A percentile compares a stretch with the other conserved stretches of the same genome.
These are phyloP conservation scores for Xenoacremonium recifei DNA, from an alignment of 2,329 filamentous ascomycete genomes.

Conservation along the genomic window DNA sequence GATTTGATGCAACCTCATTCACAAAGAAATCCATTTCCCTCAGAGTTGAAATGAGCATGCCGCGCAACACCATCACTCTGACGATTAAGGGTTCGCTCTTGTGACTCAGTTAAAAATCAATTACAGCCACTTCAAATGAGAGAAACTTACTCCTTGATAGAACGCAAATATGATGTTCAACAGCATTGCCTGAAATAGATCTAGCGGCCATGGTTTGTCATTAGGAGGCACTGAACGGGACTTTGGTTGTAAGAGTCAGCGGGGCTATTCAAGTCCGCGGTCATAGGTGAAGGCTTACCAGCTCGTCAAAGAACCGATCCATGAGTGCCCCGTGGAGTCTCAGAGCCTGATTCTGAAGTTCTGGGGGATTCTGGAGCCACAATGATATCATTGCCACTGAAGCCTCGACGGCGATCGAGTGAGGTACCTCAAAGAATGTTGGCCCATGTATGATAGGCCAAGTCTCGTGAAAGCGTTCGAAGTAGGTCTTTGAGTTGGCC, in stretches of 20 bases:
- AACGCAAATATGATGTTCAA: constrained; percentile 40
- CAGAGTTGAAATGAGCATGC: constrained; percentile 32
- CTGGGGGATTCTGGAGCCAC: constrained; percentile 32
- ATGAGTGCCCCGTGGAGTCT: constrained; percentile 33
- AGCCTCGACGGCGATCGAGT: constrained; percentile 24
- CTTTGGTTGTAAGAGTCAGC: constrained; percentile 21
- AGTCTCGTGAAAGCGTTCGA: constrained; percentile 38
- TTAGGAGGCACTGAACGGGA: constrained; percentile 10
- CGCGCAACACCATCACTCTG: constrained; percentile 32
- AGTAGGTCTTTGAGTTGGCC: constrained; percentile 29
- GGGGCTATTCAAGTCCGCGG: too few species aligned
- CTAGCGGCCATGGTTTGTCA: constrained; percentile 26
- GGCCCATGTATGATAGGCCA: constrained; percentile 42
- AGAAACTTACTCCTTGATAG: constrained; percentile 30
- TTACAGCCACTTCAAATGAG: neutral
- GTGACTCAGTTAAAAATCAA: too few species aligned
- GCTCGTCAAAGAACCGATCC: constrained; percentile 24
- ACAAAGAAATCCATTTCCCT: constrained; percentile 37
- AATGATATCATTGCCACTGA: constrained; percentile 39
- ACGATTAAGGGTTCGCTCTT: constrained; percentile 32
- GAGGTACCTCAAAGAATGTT: constrained; percentile 28
- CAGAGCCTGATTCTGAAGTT: constrained; percentile 24
- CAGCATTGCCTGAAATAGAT: constrained; percentile 34
- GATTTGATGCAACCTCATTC: constrained; percentile 30
- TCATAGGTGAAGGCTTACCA: constrained; percentile 20